Evolutionary conservation across 257 asterid genomes (phyloP).

Genomic region (Cordia subcordata): DNA sequence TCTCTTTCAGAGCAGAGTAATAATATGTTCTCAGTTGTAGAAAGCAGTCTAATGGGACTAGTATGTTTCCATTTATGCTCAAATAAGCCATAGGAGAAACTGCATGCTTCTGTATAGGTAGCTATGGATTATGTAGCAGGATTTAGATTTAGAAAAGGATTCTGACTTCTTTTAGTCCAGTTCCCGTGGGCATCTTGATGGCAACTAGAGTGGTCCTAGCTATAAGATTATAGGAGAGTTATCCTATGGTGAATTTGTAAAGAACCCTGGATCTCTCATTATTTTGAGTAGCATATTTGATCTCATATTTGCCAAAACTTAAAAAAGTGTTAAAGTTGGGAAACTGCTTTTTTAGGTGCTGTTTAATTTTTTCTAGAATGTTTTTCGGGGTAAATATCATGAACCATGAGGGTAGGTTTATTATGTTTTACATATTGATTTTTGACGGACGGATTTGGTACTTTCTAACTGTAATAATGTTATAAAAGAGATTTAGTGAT

Average conservation of each 20-base stretch:
- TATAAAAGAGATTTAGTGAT: too few species aligned
- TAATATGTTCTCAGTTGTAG: conserved; percentile 2
- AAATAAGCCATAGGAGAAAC: conserved; percentile 20
- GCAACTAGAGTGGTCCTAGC: conserved; percentile 3
- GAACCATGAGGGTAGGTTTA: too few species aligned
- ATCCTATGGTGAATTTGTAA: conserved; percentile 20
- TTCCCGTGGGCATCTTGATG: conserved; percentile 1
- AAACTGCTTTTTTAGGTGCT: not conserved
- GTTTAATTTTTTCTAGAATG: too few species aligned
- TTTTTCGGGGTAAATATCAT: not conserved
- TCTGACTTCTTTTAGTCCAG: conserved; percentile 8
- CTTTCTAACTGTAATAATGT: too few species aligned
- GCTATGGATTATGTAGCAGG: conserved; percentile 13
- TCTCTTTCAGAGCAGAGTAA: conserved; percentile 9
- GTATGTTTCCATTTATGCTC: conserved; percentile 5
- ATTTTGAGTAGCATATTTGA: conserved; percentile 6
- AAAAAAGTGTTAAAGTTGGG: too few species aligned
- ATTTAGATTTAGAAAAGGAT: conserved; percentile 13
- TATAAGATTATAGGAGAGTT: conserved; percentile 1
- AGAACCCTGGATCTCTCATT: conserved; percentile 17
- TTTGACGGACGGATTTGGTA: too few species aligned
- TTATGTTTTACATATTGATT: too few species aligned
- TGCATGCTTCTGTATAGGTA: conserved; percentile 19
- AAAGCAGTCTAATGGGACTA: not conserved
- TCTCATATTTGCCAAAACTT: not conserved